A percentile compares a stretch with the other conserved stretches of the same genome.
phyloP scores from a whole-genome alignment of 2,329 filamentous ascomycete genomes.

The Fusarium succisae region DNA sequence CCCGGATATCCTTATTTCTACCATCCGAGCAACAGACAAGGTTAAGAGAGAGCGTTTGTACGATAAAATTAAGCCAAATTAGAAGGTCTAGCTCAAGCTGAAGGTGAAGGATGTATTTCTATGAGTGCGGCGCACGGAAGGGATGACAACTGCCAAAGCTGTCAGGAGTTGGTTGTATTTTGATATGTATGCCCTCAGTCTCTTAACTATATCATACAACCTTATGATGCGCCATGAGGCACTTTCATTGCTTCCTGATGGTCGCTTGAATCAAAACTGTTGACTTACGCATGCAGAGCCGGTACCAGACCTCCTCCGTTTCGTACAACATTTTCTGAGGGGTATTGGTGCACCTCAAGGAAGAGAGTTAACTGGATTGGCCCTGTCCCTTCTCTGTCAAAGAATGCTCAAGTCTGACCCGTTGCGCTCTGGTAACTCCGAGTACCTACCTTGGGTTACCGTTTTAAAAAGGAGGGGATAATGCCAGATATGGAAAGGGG shows the following conservation, averaged over 20 bases:
- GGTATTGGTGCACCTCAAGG: not conserved
- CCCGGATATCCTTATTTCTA: conserved; percentile 25
- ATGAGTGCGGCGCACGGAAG: not conserved
- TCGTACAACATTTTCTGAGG: not conserved
- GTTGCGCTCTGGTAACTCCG: conserved; percentile 4
- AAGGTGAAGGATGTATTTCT: not conserved
- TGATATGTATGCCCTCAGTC: not conserved
- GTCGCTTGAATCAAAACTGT: not conserved
- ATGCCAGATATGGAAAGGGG: not conserved
- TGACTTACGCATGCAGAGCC: not conserved
- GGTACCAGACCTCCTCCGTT: not conserved
- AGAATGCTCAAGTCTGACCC: conserved; percentile 6
- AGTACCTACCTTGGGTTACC: conserved; percentile 6
- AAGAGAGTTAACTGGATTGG: not conserved
- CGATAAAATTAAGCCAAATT: not conserved
- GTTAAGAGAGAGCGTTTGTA: not conserved
- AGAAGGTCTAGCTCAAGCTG: conserved; percentile 27
- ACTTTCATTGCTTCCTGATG: not conserved
- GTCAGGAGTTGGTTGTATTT: not conserved
- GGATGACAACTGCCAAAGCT: not conserved
- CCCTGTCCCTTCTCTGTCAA: not conserved
- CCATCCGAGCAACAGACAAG: not conserved
- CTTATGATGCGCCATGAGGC: not conserved
- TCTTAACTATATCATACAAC: not conserved
- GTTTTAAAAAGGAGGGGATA: not conserved